Percentiles rank a stretch among this genome's conserved stretches.
These are phyloP conservation scores for Pisolithus marmoratus DNA, from an alignment of 768 basidiomycete genomes.

Conservation along the genomic window DNA sequence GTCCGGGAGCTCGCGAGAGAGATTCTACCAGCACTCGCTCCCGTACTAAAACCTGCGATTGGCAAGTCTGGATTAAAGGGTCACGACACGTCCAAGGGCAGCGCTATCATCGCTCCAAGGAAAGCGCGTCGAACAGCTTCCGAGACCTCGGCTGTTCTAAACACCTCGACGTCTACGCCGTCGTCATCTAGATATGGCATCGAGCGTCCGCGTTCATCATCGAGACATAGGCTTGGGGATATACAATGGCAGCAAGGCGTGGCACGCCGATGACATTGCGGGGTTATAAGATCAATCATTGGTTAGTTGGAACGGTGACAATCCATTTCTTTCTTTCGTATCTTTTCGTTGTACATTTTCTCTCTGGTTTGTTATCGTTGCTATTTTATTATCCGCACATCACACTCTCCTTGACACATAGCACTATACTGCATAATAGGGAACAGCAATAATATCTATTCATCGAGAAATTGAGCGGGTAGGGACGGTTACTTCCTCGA, in stretches of 20 bases:
- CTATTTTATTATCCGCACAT: slow-evolving; percentile 11
- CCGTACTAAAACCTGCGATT: slow-evolving; percentile 55
- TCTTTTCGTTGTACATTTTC: slow-evolving; percentile 3
- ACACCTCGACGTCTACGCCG: slow-evolving; percentile 8
- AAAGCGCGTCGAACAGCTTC: slow-evolving; percentile 64
- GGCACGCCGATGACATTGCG: slow-evolving; percentile 18
- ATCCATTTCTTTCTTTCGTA: background rate
- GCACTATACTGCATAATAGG: slow-evolving; percentile 14
- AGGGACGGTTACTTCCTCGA: background rate
- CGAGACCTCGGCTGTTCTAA: slow-evolving; percentile 45
- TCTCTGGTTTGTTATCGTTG: slow-evolving; percentile 13
- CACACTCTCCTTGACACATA: slow-evolving; percentile 27
- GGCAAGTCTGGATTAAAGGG: slow-evolving; percentile 27
- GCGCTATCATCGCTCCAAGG: slow-evolving; percentile 51
- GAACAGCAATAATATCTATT: slow-evolving; percentile 19
- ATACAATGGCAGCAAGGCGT: slow-evolving; percentile 48
- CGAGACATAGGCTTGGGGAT: slow-evolving; percentile 55
- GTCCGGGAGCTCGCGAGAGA: slow-evolving; percentile 86
- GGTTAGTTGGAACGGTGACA: slow-evolving; percentile 3
- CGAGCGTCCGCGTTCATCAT: slow-evolving; percentile 33
- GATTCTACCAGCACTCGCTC: slow-evolving; percentile 71
- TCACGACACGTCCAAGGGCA: slow-evolving; percentile 33
- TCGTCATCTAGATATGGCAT: slow-evolving; percentile 25
- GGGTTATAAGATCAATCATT: too few relatives aligned
- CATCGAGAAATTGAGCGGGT: slow-evolving; percentile 2